These are phyloP conservation scores for Penicillium nucicola DNA, from an alignment of 495 filamentous ascomycete genomes.

Conservation along the genomic window DNA sequence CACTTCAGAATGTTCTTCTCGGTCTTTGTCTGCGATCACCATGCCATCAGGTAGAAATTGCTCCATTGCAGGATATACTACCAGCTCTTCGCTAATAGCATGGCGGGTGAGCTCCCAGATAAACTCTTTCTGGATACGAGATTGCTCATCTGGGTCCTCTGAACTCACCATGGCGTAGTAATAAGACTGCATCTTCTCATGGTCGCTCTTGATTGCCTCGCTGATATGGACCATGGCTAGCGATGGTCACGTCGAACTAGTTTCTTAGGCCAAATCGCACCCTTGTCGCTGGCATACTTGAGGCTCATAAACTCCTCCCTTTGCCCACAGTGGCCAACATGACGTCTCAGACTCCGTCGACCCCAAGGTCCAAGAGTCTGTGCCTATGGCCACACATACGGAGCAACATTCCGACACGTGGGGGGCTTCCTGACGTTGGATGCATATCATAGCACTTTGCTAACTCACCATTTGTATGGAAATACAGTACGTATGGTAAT, in stretches of 20 bases:
- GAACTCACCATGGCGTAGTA: slow-evolving; percentile 52
- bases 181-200: slow-evolving; percentile 55
- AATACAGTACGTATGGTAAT: no score
- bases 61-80: slow-evolving; percentile 65
- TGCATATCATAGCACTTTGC: no score
- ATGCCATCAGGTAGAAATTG: slow-evolving; percentile 51
- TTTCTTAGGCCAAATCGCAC: neutral
- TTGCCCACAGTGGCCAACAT: no score
- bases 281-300: neutral
- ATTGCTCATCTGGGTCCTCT: slow-evolving; percentile 47
- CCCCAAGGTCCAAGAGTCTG: no score
- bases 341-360: slow-evolving; percentile 3
- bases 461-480: no score
- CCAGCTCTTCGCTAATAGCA: slow-evolving; percentile 61
- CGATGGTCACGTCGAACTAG: neutral
- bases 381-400: no score
- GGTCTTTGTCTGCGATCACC: slow-evolving; percentile 52
- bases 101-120: slow-evolving; percentile 69
- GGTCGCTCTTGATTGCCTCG: slow-evolving; percentile 45
- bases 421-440: no score
- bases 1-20: slow-evolving; percentile 54
- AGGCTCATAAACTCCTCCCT: neutral
- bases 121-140: slow-evolving; percentile 60
- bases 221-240: slow-evolving; percentile 18
- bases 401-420: no score